phyloP scores from a whole-genome alignment of 768 basidiomycete genomes.

The Daedalea quercina region DNA sequence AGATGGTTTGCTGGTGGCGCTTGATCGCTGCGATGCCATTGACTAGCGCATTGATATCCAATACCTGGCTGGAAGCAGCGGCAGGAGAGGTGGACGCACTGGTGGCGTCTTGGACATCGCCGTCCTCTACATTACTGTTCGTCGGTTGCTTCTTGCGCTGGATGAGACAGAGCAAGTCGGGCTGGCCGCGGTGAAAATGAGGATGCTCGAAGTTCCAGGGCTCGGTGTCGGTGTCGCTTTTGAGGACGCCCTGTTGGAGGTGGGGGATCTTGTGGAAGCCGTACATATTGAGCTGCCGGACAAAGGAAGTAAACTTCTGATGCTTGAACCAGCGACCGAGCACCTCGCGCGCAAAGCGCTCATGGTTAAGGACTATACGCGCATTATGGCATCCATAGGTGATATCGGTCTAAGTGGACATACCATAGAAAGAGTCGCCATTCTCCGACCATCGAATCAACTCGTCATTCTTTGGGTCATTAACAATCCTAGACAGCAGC shows the following conservation, averaged over 20 bases:
- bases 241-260: constrained; percentile 89
- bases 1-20: constrained; percentile 89
- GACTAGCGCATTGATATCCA: constrained; percentile 76
- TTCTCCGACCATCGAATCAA: constrained; percentile 89
- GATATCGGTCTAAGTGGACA: constrained; percentile 8
- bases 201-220: constrained; percentile 90
- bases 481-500: constrained; percentile 68
- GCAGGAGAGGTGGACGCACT: constrained; percentile 5
- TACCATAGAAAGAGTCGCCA: constrained; percentile 92
- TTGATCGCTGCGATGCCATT: constrained; percentile 83
- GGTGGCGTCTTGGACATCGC: constrained; percentile 15
- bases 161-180: constrained; percentile 81
- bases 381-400: constrained; percentile 2
- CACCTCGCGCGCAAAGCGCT: constrained; percentile 83
- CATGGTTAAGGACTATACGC: constrained; percentile 76
- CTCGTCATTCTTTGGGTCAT: constrained; percentile 72
- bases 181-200: constrained; percentile 84
- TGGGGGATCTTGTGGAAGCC: constrained; percentile 95
- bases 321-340: constrained; percentile 97
- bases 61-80: constrained; percentile 37
- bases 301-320: constrained; percentile 89
- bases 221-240: constrained; percentile 73
- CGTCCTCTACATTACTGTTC: constrained; percentile 21
- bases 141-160: constrained; percentile 69
- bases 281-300: constrained; percentile 94